Evolutionary conservation across 2,329 filamentous ascomycete genomes (phyloP).

Genomic region (Alternaria dauci): DNA sequence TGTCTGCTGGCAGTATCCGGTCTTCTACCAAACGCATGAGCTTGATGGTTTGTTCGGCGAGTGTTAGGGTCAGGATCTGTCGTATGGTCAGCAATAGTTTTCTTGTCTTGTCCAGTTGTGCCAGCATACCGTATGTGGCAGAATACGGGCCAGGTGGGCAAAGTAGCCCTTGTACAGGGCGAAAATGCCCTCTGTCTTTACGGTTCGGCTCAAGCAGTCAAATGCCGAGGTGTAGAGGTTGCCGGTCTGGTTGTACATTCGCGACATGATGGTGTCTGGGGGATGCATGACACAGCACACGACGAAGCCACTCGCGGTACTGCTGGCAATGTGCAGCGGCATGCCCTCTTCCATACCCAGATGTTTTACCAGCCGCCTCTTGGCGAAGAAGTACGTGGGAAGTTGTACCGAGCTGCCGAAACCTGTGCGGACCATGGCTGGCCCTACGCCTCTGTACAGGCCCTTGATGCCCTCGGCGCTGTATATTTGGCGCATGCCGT

Average conservation of each 20-base stretch:
- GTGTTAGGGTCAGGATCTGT: constrained; percentile 83
- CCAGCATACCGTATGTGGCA: constrained; percentile 80
- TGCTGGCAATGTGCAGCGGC: constrained; percentile 86
- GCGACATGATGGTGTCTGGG: constrained; percentile 98
- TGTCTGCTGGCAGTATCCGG: constrained; percentile 58
- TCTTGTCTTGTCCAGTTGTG: background rate
- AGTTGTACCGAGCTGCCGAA: constrained; percentile 96
- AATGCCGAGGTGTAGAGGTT: constrained; percentile 95
- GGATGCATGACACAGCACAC: constrained; percentile 99
- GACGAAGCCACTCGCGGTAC: constrained; percentile 89
- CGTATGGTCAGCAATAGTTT: constrained; percentile 25
- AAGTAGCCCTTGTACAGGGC: constrained; percentile 99
- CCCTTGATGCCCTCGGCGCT: constrained; percentile 77
- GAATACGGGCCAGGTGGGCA: constrained; percentile 89
- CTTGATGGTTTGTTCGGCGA: constrained; percentile 98
- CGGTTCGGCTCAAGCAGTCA: constrained; percentile 89
- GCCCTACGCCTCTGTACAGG: constrained; percentile 87
- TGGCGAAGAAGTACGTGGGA: constrained; percentile 98
- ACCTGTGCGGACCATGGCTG: constrained; percentile 94
- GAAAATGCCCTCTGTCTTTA: constrained; percentile 87
- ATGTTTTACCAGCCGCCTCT: constrained; percentile 82
- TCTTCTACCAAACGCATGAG: constrained; percentile 81
- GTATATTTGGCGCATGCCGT: constrained; percentile 85
- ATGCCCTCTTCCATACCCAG: constrained; percentile 90
- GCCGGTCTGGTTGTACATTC: constrained; percentile 98